These are phyloP conservation scores for Paracoccidioides brasiliensis DNA, from an alignment of 2,329 filamentous ascomycete species.

Conservation along the genomic window DNA sequence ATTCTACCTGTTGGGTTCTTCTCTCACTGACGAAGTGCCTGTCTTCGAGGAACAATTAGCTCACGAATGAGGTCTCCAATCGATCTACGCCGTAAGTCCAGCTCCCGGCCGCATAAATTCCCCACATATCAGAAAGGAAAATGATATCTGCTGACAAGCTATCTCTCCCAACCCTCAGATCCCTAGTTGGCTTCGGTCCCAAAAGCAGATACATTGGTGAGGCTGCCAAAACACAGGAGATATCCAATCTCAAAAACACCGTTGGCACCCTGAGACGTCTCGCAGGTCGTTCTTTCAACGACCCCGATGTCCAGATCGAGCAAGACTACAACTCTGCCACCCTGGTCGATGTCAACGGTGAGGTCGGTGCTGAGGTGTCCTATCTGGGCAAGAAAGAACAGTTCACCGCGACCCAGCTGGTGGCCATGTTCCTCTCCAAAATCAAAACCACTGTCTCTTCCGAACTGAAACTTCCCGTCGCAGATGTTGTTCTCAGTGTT, in stretches of 20 bases:
- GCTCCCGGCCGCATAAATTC: not conserved
- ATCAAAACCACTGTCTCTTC: slow-evolving; percentile 75
- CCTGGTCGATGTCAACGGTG: slow-evolving; percentile 80
- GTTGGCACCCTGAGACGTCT: slow-evolving; percentile 86
- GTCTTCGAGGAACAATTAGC: slow-evolving; percentile 43
- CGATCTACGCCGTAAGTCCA: slow-evolving; percentile 86
- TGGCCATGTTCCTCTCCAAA: slow-evolving; percentile 92
- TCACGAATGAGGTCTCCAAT: slow-evolving; percentile 98
- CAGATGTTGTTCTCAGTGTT: slow-evolving; percentile 85
- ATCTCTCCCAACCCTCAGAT: slow-evolving; percentile 39
- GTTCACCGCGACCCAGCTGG: slow-evolving; percentile 87
- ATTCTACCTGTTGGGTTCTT: slow-evolving; percentile 5
- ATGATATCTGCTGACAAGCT: not conserved
- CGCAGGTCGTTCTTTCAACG: slow-evolving; percentile 69
- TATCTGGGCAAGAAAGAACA: slow-evolving; percentile 91
- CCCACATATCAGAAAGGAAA: not conserved
- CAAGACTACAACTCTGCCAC: slow-evolving; percentile 78
- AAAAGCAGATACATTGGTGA: slow-evolving; percentile 92
- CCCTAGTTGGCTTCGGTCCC: slow-evolving; percentile 86
- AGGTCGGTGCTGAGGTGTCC: slow-evolving; percentile 85
- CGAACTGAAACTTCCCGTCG: slow-evolving; percentile 83
- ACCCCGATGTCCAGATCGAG: slow-evolving; percentile 88
- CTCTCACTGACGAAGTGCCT: slow-evolving; percentile 12
- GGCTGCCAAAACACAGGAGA: slow-evolving; percentile 94
- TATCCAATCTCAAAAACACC: slow-evolving; percentile 99